Base-by-base conservation (phyloP, 768 basidiomycete species). In the Kwoniella sp. region DNA sequence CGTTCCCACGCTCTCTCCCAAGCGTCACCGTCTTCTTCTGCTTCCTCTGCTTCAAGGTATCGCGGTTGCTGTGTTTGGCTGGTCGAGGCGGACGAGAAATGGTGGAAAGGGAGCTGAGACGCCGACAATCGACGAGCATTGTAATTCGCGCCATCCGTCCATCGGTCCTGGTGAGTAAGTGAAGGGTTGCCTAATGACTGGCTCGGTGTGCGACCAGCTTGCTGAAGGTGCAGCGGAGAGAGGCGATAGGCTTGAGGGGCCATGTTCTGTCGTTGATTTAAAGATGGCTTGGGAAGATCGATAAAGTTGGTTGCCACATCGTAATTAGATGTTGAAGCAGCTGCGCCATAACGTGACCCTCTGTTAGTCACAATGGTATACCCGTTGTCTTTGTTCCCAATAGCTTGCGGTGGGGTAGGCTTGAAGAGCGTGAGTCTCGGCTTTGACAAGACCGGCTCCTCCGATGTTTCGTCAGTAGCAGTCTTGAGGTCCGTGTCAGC, bases 401-500 rank as follows among this genome's bases (percentile, higher is more conserved):
- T 19, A 15, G 47, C 47, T 26, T 2, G 10, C 2, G 21, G 48
- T 19, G 57, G 47, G 2, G 49, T 24, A 7, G 49, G 49, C 24
- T n/a, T 30, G 47, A 58, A 58, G n/a, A 58, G 17, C 19, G 17
- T 44, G 1, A 50, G 10, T 50, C 36, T 58, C 9, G 27, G 24
- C 12, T 27, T 44, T 27, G 40, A 46, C 24, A 30, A 29, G 9
- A 15, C 5, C 17, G 8, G 3, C 29, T 53, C n/a, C 19, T 8
- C 27, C 2, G 19, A n/a, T 8, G 25, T 6, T 33, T 15, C 10
- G 36, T 40, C 12, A 22, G 33, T 7, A 55, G 5, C 3, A 8
- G 33, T 12, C 22, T 26, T 6, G 55, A 22, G 19, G 29, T 55
- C 25, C 9, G 40, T 40, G 3, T 55, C 21, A 13, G 0, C 13